A percentile compares a stretch with the other conserved stretches of the same genome.
phyloP scores from a whole-genome alignment of 192 early-diverging fungal species.

The Coemansia sp. region DNA sequence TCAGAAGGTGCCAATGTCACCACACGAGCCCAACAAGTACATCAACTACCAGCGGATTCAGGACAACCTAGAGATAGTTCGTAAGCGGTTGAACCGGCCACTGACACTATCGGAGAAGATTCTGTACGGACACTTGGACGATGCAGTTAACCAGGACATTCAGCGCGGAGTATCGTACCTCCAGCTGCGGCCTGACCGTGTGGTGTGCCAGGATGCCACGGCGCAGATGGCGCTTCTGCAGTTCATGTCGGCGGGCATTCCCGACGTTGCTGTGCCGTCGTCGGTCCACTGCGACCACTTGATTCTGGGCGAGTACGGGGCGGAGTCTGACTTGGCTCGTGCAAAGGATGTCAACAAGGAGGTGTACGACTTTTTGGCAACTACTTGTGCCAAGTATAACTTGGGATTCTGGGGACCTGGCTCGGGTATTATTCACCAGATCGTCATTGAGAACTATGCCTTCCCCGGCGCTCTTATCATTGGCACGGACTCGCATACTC shows the following conservation, averaged over 20 bases:
- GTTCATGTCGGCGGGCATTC: conserved; percentile 96
- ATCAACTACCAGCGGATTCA: conserved; percentile 98
- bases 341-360: conserved; percentile 89
- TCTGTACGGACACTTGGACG: conserved; percentile 84
- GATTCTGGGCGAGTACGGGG: conserved; percentile 89
- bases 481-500: conserved; percentile 88
- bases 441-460: conserved; percentile 99
- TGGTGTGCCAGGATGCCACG: conserved; percentile 95
- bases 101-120: conserved; percentile 97
- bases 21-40: conserved; percentile 87
- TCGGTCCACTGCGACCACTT: conserved; percentile 99
- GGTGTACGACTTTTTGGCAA: conserved; percentile 90
- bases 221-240: conserved; percentile 96
- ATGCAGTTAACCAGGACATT: conserved; percentile 61
- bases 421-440: conserved; percentile 98
- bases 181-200: conserved; percentile 92
- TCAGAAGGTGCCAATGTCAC: conserved; percentile 88
- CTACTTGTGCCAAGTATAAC: conserved; percentile 86
- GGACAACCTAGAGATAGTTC: conserved; percentile 92
- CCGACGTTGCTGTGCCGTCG: conserved; percentile 92
- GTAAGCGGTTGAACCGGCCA: conserved; percentile 86
- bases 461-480: conserved; percentile 97
- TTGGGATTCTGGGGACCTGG: conserved; percentile 97
- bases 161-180: conserved; percentile 82
- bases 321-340: conserved; percentile 78